Base-by-base conservation (phyloP, 2,329 filamentous ascomycete genomes). In the Phialophora chinensis region DNA sequence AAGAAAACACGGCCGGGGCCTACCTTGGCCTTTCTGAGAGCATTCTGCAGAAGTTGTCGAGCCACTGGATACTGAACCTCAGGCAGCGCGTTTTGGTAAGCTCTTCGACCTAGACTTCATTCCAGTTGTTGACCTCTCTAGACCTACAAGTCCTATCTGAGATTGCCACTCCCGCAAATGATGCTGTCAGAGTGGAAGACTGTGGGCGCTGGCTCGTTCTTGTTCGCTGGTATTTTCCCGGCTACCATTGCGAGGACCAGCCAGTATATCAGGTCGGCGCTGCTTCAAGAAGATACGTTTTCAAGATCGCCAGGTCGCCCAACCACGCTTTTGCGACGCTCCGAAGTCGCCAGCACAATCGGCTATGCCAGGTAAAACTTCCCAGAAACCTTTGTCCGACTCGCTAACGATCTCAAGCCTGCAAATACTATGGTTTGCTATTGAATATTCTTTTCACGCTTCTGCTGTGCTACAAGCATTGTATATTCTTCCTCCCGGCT, bases 391-490 rank as follows among this genome's bases (percentile, higher is more conserved):
- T 50, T 64, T 2, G 25, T 4, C 23, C 25, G 33, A 17, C 25
- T 66, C 56, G 52, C 73, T 75, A 59, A 76, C 53, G 29, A n/a
- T 61, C 17, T 29, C 35, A 52, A 82, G 80, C 38, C 67, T 76
- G 25, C 75, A 75, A 69, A 73, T 75, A 27, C 71, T 72, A 2
- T 70, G 80, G 42, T 77, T 79, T 57, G 69, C 78, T 17, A 65
- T 81, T 10, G 77, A 79, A 31, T 74, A 79, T 57, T 79, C 81
- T 66, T 73, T 77, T 29, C 78, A 81, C 64, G 77, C 81, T 73
- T 80, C 79, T 64, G 78, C 79, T 25, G 66, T 80, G 17, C 73
- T 82, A 20, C 80, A 82, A 66, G 76, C 76, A 23, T 76, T 82
- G 31, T 77, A 78, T 47, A 73, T 82, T 23, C 70, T 82, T 20